Evolutionary conservation across 78 protist species (phyloP), one percentile per base, ranked within the genome.

Genomic region (Chrysochromulina parva): DNA sequence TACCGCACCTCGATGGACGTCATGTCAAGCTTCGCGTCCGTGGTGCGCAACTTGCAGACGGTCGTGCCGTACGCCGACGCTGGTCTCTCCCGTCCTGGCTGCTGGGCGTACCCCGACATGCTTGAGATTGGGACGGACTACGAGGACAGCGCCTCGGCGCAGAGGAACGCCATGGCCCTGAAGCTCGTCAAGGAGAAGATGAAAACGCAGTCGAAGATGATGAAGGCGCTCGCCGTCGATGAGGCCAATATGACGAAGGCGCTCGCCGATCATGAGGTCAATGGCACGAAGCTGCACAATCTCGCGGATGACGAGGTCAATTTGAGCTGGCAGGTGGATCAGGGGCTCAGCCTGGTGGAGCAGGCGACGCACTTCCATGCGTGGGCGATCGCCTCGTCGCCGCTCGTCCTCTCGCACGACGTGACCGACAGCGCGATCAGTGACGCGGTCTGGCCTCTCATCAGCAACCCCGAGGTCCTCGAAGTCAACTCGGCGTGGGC

Each of bases 21-120:
- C 28, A 62, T 57, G 60, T 47, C 92, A 13, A n/a, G 7, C 47
- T 93, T 52, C 86, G 93, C 19, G 0, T 73, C 85, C 24, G 69
- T 91, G 24, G 24, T 91, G 60, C 6, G 48, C 66, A 91, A 91
- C 87, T 24, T 91, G 71, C 93, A 86, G 57, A 73, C 93, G 11
- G 16, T 20, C 28, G 10, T 60, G 16, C 20, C 9, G 55, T 85
- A 2, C 24, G 81, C 81, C 16, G 7, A 7, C 66, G 3, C 9
- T 1, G 19, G 24, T 1, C 85, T 92, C 17, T 19, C 58, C 6
- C 22, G 62, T 38, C 94, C 94, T 28, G 94, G 94, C 26, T 89
- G 92, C 66, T 93, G 94, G 94, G 92, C 92, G 59, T 93, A 93
- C 90, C 93, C 94, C 4, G 94, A 93, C 88, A 93, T 93, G 94